Percentiles rank a stretch among this genome's conserved stretches.
Evolutionary conservation across 2,329 filamentous ascomycete genomes (phyloP).

Genomic region (Botrytis paeoniae): DNA sequence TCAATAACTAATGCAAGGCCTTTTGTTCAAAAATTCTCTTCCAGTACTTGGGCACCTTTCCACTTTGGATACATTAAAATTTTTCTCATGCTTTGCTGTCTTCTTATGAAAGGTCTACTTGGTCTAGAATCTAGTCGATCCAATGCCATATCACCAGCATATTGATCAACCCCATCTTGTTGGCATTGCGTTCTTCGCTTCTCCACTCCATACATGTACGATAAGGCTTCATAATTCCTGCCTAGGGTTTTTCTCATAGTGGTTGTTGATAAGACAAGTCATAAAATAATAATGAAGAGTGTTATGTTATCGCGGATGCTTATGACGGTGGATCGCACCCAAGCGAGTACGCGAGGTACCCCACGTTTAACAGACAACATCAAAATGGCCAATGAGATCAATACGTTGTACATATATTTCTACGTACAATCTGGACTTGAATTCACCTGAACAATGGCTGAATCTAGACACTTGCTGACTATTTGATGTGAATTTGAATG

Average conservation of each 20-base stretch:
- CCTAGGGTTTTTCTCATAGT: neutral
- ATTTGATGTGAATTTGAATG: neutral
- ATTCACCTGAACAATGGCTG: neutral
- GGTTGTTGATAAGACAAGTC: neutral
- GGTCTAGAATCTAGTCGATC: slow-evolving; percentile 3
- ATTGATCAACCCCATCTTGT: slow-evolving; percentile 16
- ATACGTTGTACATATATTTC: neutral
- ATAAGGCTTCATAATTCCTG: slow-evolving; percentile 10
- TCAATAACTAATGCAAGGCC: neutral
- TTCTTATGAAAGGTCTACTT: slow-evolving; percentile 2
- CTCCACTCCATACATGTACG: slow-evolving; percentile 10
- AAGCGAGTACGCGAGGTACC: neutral
- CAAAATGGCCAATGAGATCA: neutral
- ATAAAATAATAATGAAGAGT: neutral
- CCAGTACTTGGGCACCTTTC: neutral
- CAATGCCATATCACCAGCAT: slow-evolving; percentile 14
- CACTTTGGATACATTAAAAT: neutral
- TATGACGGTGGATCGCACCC: neutral
- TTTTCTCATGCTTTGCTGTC: slow-evolving; percentile 16
- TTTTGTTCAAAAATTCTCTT: slow-evolving; percentile 1
- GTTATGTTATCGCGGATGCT: neutral
- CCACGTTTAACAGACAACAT: neutral
- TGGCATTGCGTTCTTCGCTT: slow-evolving; percentile 15
- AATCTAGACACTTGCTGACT: neutral
- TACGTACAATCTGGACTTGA: neutral